A percentile compares a stretch with the other conserved stretches of the same genome.
Evolutionary conservation across 1,284 basidiomycete genomes (phyloP).

Genomic region (Sporisorium exsertum): DNA sequence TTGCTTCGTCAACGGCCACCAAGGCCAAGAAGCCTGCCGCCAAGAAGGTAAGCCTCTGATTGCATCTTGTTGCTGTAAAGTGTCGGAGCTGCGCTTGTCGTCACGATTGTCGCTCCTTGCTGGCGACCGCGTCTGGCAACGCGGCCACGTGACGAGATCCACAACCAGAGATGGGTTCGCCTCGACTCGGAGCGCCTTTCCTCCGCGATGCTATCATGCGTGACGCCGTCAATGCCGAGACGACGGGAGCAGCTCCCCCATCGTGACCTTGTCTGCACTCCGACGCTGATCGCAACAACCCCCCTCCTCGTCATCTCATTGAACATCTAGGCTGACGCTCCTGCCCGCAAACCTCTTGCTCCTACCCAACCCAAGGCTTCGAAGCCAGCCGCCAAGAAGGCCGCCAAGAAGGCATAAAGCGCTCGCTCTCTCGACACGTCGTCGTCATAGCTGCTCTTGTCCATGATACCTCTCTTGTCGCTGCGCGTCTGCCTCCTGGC

Average conservation of each 20-base stretch:
- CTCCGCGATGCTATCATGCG: neutral
- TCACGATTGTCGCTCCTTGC: constrained; percentile 5
- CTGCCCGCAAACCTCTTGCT: constrained; percentile 52
- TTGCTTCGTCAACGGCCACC: constrained; percentile 53
- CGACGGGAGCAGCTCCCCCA: neutral
- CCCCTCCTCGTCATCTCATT: constrained; percentile 16
- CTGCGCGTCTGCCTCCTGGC: constrained; percentile 19
- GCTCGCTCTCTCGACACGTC: constrained; percentile 7
- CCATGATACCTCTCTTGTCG: constrained; percentile 40
- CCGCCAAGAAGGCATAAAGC: constrained; percentile 58
- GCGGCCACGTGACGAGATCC: constrained; percentile 9
- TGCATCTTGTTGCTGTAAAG: neutral
- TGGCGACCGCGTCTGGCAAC: neutral
- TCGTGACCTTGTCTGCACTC: constrained; percentile 21
- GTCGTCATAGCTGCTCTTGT: constrained; percentile 24
- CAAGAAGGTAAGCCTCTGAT: constrained; percentile 57
- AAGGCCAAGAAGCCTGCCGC: constrained; percentile 66
- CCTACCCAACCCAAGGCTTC: constrained; percentile 56
- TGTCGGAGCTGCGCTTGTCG: constrained; percentile 15
- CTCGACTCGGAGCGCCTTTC: neutral
- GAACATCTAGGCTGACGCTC: constrained; percentile 51
- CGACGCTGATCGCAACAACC: constrained; percentile 34
- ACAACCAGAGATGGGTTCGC: neutral
- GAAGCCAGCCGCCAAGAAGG: constrained; percentile 68
- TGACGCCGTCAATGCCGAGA: neutral